phyloP scores from a whole-genome alignment of 129 eudicot genomes.

The Glebionis coronaria region DNA sequence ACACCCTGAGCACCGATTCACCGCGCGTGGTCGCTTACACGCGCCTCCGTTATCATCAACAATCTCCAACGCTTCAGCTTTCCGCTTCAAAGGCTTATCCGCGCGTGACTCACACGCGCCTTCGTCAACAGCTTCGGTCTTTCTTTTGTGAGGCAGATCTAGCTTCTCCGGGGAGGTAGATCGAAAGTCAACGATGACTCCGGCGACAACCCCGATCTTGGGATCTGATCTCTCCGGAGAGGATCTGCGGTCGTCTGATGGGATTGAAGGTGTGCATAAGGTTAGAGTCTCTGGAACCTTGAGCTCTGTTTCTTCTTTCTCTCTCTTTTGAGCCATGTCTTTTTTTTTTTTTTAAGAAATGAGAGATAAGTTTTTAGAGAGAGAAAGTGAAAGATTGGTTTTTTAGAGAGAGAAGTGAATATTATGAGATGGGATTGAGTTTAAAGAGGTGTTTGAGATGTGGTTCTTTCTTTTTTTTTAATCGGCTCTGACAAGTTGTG shows the following conservation, averaged over 20 bases:
- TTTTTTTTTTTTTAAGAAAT: slow-evolving; percentile 17
- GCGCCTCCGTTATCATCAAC: slow-evolving; percentile 3
- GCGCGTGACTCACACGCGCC: background rate
- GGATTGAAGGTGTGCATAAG: slow-evolving; percentile 35
- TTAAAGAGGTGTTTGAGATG: slow-evolving; percentile 21
- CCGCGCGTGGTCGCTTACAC: slow-evolving; percentile 41
- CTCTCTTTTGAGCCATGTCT: slow-evolving; percentile 62
- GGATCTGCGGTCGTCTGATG: slow-evolving; percentile 31
- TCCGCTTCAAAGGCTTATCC: slow-evolving; percentile 25
- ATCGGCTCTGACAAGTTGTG: too few relatives aligned
- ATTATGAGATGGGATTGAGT: slow-evolving; percentile 20
- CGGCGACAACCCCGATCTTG: slow-evolving; percentile 19
- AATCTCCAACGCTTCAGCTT: slow-evolving; percentile 22
- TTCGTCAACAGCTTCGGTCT: too few relatives aligned
- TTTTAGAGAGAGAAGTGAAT: slow-evolving; percentile 21
- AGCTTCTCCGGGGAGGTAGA: slow-evolving; percentile 11
- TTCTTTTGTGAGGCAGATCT: too few relatives aligned
- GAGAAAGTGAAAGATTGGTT: background rate
- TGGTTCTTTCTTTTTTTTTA: too few relatives aligned
- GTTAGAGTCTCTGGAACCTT: slow-evolving; percentile 46
- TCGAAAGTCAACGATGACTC: slow-evolving; percentile 29
- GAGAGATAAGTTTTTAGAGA: slow-evolving; percentile 18
- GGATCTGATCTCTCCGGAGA: slow-evolving; percentile 36
- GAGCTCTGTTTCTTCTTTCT: slow-evolving; percentile 70
- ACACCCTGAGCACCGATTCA: slow-evolving; percentile 67